Conservation (phyloP, 2,329 filamentous ascomycete genomes). For the Sclerotinia trifoliorum region DNA sequence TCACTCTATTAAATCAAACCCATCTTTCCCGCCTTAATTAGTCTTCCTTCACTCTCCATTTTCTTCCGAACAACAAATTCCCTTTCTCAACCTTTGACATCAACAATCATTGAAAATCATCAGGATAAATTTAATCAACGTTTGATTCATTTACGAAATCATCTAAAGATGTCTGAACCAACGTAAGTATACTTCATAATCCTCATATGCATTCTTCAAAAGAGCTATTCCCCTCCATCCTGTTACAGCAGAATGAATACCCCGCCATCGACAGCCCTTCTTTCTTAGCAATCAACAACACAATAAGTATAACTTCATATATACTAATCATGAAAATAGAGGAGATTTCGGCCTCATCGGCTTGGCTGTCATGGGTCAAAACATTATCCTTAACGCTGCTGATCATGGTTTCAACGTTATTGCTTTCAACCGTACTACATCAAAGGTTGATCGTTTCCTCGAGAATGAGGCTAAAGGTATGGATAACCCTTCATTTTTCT, state of each 20-base stretch:
- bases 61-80: slow-evolving; percentile 1
- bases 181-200: slow-evolving; percentile 56
- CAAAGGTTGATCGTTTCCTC: slow-evolving; percentile 95
- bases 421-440: slow-evolving; percentile 97
- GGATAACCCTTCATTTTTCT: slow-evolving; percentile 33
- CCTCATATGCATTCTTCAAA: slow-evolving; percentile 27
- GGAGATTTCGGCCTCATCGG: slow-evolving; percentile 86
- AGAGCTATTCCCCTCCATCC: slow-evolving; percentile 9
- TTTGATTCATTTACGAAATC: slow-evolving; percentile 22
- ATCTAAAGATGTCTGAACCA: slow-evolving; percentile 42
- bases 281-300: neutral
- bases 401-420: slow-evolving; percentile 95
- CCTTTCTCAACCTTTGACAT: slow-evolving; percentile 1
- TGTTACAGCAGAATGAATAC: neutral
- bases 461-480: slow-evolving; percentile 82
- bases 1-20: neutral
- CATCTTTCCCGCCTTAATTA: neutral
- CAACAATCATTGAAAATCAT: slow-evolving; percentile 20
- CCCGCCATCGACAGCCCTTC: slow-evolving; percentile 13
- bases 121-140: slow-evolving; percentile 22
- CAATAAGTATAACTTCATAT: neutral
- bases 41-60: neutral
- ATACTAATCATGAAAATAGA: slow-evolving; percentile 39
- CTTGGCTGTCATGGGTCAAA: slow-evolving; percentile 88
- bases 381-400: slow-evolving; percentile 85